Percentiles rank a stretch among this genome's conserved stretches.
Conservation (phyloP, 2,329 filamentous ascomycete species). For the Aspergillus tanneri region DNA sequence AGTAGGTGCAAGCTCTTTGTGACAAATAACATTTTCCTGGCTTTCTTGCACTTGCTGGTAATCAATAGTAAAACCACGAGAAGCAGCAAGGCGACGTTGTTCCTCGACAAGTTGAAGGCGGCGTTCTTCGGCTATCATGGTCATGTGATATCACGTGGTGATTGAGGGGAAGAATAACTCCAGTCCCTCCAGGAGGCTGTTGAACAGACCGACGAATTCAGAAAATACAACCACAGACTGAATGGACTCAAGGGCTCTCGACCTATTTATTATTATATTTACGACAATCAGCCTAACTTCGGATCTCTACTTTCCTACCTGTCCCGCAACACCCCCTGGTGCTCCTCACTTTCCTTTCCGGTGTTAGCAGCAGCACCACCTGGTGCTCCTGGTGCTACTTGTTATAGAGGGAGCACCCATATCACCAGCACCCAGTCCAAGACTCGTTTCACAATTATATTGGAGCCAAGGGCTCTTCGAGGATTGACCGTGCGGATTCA, state of each 20-base stretch:
- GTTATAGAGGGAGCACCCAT: neutral
- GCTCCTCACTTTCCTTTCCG: neutral
- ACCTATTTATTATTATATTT: conserved; percentile 3
- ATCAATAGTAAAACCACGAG: neutral
- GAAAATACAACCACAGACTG: neutral
- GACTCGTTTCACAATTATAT: conserved; percentile 1
- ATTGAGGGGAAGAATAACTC: neutral
- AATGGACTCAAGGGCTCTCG: neutral
- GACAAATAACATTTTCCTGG: conserved; percentile 1
- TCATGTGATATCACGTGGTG: neutral
- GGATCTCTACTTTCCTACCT: too few relatives aligned
- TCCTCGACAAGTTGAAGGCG: neutral
- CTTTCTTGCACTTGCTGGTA: neutral
- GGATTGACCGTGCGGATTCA: neutral
- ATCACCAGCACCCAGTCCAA: conserved; percentile 1
- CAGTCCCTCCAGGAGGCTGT: too few relatives aligned
- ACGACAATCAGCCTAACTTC: neutral
- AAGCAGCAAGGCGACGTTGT: neutral
- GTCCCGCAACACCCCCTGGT: neutral
- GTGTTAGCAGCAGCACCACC: neutral
- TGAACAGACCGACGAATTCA: neutral
- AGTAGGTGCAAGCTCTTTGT: conserved; percentile 3
- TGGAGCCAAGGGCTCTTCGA: neutral
- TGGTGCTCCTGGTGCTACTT: neutral
- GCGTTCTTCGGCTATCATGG: neutral